Percentiles rank a stretch among this genome's conserved stretches.
These are phyloP conservation scores for Austroboletus niveus DNA, from an alignment of 1,284 basidiomycete genomes.

Conservation along the genomic window DNA sequence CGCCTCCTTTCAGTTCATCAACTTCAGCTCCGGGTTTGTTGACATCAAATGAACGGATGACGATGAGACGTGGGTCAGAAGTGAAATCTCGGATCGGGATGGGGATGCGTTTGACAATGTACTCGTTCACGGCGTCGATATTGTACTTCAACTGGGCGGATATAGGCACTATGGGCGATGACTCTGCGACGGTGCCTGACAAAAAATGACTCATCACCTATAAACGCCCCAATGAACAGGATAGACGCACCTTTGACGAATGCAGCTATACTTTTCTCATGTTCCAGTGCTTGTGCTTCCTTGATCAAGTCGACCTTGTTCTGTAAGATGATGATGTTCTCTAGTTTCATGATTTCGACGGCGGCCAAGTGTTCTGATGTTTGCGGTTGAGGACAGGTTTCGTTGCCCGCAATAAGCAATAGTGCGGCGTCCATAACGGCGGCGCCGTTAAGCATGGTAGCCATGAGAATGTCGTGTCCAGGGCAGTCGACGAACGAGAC, in stretches of 20 bases:
- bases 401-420: constrained; percentile 94
- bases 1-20: constrained; percentile 96
- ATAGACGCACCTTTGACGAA: constrained; percentile 82
- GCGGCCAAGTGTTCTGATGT: constrained; percentile 98
- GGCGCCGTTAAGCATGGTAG: constrained; percentile 99
- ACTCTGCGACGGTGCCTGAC: constrained; percentile 91
- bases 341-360: constrained; percentile 98
- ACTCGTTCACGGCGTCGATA: constrained; percentile 99
- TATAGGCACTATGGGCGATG: constrained; percentile 97
- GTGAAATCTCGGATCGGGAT: constrained; percentile 93
- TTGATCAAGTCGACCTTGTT: constrained; percentile 98
- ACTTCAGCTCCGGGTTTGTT: constrained; percentile 99
- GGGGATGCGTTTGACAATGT: constrained; percentile 96
- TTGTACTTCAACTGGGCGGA: constrained; percentile 99
- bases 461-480: constrained; percentile 97
- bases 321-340: constrained; percentile 97
- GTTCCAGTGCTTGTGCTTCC: constrained; percentile 87
- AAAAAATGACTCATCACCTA: not conserved
- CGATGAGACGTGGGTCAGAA: constrained; percentile 90
- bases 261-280: constrained; percentile 88
- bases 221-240: not conserved
- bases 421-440: constrained; percentile 99
- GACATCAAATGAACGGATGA: constrained; percentile 99
- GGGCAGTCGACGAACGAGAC: constrained; percentile 98
- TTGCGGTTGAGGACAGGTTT: constrained; percentile 98